phyloP scores from a whole-genome alignment of 352 stramenopile genomes.

The Phytopythium boreale region DNA sequence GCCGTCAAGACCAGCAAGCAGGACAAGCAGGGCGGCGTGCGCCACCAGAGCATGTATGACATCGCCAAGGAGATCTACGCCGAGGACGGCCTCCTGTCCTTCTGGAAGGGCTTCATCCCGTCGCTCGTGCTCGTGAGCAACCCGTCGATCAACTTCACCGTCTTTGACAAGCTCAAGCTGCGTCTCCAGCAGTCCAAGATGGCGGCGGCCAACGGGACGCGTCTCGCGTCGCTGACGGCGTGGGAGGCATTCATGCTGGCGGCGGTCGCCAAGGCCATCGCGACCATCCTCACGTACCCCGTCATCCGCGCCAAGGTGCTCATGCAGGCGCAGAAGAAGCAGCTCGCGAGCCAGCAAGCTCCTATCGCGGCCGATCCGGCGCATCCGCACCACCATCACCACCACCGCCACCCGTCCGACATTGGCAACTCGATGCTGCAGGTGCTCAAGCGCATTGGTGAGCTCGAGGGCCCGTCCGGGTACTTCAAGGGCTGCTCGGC shows the following conservation, averaged over 20 bases:
- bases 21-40: not conserved
- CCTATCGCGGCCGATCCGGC: not conserved
- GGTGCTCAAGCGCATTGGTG: slow-evolving; percentile 62
- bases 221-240: slow-evolving; percentile 51
- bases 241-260: slow-evolving; percentile 80
- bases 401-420: slow-evolving; percentile 39
- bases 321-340: slow-evolving; percentile 80
- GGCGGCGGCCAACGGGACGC: slow-evolving; percentile 27
- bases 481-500: slow-evolving; percentile 80
- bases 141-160: slow-evolving; percentile 88
- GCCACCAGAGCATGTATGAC: slow-evolving; percentile 41
- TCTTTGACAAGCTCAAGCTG: slow-evolving; percentile 86
- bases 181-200: slow-evolving; percentile 55
- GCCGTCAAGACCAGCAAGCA: not conserved
- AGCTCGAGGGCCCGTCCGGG: slow-evolving; percentile 46
- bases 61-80: slow-evolving; percentile 62
- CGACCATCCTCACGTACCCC: slow-evolving; percentile 86
- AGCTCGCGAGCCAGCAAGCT: slow-evolving; percentile 20
- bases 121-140: slow-evolving; percentile 88
- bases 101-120: slow-evolving; percentile 88
- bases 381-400: slow-evolving; percentile 8
- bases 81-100: slow-evolving; percentile 64
- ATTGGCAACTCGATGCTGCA: slow-evolving; percentile 65
- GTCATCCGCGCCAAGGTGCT: slow-evolving; percentile 88
- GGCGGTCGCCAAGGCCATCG: slow-evolving; percentile 78